phyloP scores from a whole-genome alignment of 75 land plant genomes.

The Picea sitchensis region DNA sequence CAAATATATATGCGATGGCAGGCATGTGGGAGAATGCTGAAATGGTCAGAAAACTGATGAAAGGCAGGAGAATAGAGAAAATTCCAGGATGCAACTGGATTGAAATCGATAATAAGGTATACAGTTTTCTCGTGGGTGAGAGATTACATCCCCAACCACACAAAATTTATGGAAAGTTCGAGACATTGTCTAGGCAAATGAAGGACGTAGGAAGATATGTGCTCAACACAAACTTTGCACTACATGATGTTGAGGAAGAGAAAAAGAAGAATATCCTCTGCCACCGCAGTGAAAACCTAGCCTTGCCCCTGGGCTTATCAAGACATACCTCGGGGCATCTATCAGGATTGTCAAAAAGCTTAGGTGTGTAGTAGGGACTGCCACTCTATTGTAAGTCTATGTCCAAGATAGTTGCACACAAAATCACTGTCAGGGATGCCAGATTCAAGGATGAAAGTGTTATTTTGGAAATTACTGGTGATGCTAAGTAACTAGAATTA shows the following conservation, averaged over 20 bases:
- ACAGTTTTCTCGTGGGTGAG: not conserved
- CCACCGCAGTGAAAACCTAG: not conserved
- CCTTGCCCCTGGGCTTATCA: not conserved
- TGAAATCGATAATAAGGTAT: not conserved
- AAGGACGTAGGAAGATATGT: not conserved
- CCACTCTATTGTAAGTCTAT: not conserved
- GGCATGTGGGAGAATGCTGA: no score
- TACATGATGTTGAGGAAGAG: conserved; percentile 1
- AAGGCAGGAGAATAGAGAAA: not conserved
- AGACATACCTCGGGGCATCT: not conserved
- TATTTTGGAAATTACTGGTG: no score
- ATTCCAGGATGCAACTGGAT: not conserved
- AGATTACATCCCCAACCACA: not conserved
- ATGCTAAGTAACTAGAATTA: no score
- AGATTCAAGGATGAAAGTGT: no score
- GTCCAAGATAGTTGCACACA: not conserved
- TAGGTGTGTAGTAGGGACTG: not conserved
- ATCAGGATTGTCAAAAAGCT: not conserved
- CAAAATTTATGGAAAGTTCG: not conserved
- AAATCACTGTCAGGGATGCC: not conserved
- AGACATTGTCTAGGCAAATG: not conserved
- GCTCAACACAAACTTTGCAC: not conserved
- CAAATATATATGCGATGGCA: no score
- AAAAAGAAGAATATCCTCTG: not conserved
- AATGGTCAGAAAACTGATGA: no score